Percentiles rank a stretch among this genome's conserved stretches.
Evolutionary conservation across 2,329 filamentous ascomycete genomes (phyloP).

Genomic region (Colletotrichum lindemuthianum): DNA sequence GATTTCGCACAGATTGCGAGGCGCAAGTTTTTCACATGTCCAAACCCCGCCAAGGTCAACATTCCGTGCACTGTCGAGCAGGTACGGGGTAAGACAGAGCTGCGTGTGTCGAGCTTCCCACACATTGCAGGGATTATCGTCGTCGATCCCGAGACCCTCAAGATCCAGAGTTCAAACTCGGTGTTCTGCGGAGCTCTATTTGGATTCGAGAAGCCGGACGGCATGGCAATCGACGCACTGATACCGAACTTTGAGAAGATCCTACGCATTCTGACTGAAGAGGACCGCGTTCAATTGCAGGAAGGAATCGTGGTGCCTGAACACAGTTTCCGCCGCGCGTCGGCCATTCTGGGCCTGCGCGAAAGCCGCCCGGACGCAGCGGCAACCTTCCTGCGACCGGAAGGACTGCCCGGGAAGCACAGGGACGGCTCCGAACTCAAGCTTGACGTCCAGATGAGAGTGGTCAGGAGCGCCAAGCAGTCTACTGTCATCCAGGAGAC

Average conservation of each 20-base stretch:
- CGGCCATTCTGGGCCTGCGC: constrained; percentile 83
- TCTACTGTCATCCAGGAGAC: constrained; percentile 69
- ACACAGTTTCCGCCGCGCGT: constrained; percentile 91
- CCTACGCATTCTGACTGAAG: constrained; percentile 81
- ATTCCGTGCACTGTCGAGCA: constrained; percentile 87
- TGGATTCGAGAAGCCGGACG: constrained; percentile 85
- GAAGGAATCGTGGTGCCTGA: constrained; percentile 98
- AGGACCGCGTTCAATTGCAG: constrained; percentile 83
- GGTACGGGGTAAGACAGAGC: constrained; percentile 72
- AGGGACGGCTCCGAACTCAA: constrained; percentile 91
- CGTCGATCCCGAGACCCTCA: constrained; percentile 79
- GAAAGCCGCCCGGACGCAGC: constrained; percentile 84
- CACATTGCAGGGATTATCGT: constrained; percentile 98
- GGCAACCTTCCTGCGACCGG: constrained; percentile 82
- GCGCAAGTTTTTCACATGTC: constrained; percentile 85
- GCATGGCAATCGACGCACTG: constrained; percentile 79
- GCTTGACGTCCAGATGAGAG: constrained; percentile 95
- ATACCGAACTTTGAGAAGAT: constrained; percentile 90
- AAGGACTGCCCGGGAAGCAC: constrained; percentile 86
- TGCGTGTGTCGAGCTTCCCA: constrained; percentile 92
- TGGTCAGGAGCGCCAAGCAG: constrained; percentile 87
- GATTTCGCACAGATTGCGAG: constrained; percentile 81
- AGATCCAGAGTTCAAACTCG: constrained; percentile 91
- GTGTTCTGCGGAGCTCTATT: constrained; percentile 95
- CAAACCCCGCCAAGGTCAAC: constrained; percentile 78